Conservation (phyloP, 2,329 filamentous ascomycete genomes). For the Penicillium sp. region DNA sequence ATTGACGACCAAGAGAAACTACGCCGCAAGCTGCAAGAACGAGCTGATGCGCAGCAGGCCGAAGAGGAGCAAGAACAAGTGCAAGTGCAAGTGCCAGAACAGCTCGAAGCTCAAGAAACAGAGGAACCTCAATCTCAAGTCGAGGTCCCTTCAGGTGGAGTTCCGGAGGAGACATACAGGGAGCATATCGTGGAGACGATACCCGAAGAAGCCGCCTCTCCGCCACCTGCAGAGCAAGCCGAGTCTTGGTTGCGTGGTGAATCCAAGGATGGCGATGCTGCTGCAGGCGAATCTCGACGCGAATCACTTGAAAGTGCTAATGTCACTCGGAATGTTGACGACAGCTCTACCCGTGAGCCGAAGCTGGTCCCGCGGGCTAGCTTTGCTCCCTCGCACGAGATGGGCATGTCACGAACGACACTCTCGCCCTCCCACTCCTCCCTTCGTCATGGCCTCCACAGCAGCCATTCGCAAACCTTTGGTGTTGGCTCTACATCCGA, state of each 20-base stretch:
- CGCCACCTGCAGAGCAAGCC: conserved; percentile 6
- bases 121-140: conserved; percentile 1
- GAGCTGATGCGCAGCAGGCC: conserved; percentile 61
- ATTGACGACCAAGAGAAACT: conserved; percentile 69
- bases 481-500: conserved; percentile 57
- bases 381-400: conserved; percentile 40
- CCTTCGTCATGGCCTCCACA: conserved; percentile 49
- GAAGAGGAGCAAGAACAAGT: conserved; percentile 49
- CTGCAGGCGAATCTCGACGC: conserved; percentile 6
- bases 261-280: conserved; percentile 34
- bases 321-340: conserved; percentile 40
- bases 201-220: conserved; percentile 9
- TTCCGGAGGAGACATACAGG: conserved; percentile 5
- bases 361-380: conserved; percentile 34
- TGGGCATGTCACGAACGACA: conserved; percentile 37
- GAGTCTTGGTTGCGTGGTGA: conserved; percentile 40
- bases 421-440: conserved; percentile 48
- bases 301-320: conserved; percentile 37
- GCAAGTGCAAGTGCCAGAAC: background rate
- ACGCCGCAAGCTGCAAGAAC: conserved; percentile 51
- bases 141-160: background rate
- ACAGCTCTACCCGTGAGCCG: conserved; percentile 36
- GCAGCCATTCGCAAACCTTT: conserved; percentile 58
- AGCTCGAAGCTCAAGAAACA: conserved; percentile 2
- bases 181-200: conserved; percentile 5